phyloP scores from a whole-genome alignment of 306 rosid species.

The Medicago arabica region DNA sequence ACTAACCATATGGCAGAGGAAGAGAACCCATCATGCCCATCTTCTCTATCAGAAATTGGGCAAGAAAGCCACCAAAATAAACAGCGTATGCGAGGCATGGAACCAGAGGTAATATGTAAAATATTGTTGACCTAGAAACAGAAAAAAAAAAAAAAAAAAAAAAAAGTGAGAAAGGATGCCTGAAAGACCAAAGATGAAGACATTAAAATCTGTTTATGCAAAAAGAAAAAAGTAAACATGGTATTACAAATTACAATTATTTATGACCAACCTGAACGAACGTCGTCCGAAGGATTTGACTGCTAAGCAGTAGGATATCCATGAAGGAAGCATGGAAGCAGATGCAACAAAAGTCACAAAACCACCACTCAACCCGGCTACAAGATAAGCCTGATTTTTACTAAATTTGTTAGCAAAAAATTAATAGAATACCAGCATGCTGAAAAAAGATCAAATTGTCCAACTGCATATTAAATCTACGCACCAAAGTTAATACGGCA shows the following conservation, averaged over 20 bases:
- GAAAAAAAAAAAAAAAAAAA: conserved; percentile 14
- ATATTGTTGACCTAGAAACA: conserved; percentile 69
- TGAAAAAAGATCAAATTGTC: conserved; percentile 18
- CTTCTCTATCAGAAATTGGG: conserved; percentile 89
- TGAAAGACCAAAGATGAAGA: conserved; percentile 36
- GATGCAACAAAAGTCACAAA: conserved; percentile 70
- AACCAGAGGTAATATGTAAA: conserved; percentile 76
- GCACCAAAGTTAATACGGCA: conserved; percentile 73
- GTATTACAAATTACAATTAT: conserved; percentile 32
- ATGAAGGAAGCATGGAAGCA: conserved; percentile 80
- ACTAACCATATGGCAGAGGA: conserved; percentile 93
- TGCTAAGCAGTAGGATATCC: conserved; percentile 72
- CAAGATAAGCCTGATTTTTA: conserved; percentile 82
- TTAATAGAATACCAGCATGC: conserved; percentile 24
- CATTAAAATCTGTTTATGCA: conserved; percentile 19
- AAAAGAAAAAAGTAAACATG: background rate
- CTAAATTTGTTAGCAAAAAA: conserved; percentile 49
- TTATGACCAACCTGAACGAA: conserved; percentile 70
- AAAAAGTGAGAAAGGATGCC: background rate
- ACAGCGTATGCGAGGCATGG: conserved; percentile 81
- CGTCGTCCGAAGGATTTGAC: conserved; percentile 63
- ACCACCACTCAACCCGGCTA: conserved; percentile 90
- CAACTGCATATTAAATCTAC: conserved; percentile 40
- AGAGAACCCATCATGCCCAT: conserved; percentile 98
- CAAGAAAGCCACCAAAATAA: conserved; percentile 89